Conservation (phyloP, 345 rosid species). For the Ricinus communis region DNA sequence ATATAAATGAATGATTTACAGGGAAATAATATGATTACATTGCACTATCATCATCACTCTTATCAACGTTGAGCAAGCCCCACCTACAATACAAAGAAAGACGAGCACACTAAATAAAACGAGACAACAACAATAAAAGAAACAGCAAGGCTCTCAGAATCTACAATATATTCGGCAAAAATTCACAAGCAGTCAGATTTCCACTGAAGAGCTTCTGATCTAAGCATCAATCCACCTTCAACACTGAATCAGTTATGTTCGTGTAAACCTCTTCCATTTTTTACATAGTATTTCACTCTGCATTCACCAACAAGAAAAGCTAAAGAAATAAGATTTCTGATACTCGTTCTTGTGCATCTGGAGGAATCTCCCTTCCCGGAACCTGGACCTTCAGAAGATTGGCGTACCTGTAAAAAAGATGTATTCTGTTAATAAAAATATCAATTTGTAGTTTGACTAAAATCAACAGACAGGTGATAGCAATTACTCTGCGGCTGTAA, state of each 20-base stretch:
- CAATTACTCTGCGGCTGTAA: slow-evolving; percentile 70
- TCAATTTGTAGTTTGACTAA: not conserved
- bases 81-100: not conserved
- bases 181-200: slow-evolving; percentile 6
- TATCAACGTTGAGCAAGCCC: not conserved
- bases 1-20: slow-evolving; percentile 10
- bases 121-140: not conserved
- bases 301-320: slow-evolving; percentile 3
- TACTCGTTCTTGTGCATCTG: slow-evolving; percentile 70
- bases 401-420: slow-evolving; percentile 51
- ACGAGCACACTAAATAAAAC: not conserved
- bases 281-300: not conserved
- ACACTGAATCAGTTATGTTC: not conserved
- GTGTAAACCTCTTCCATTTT: not conserved
- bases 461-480: slow-evolving; percentile 8
- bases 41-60: not conserved
- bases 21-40: not conserved
- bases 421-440: not conserved
- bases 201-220: slow-evolving; percentile 3
- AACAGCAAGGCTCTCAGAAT: not conserved
- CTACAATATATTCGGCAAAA: slow-evolving; percentile 10
- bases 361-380: slow-evolving; percentile 86
- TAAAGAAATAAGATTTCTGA: slow-evolving; percentile 57
- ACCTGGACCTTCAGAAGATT: slow-evolving; percentile 78
- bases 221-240: not conserved